These are phyloP conservation scores for Stropharia rugosoannulata DNA, from an alignment of 768 basidiomycete species.

Conservation along the genomic window DNA sequence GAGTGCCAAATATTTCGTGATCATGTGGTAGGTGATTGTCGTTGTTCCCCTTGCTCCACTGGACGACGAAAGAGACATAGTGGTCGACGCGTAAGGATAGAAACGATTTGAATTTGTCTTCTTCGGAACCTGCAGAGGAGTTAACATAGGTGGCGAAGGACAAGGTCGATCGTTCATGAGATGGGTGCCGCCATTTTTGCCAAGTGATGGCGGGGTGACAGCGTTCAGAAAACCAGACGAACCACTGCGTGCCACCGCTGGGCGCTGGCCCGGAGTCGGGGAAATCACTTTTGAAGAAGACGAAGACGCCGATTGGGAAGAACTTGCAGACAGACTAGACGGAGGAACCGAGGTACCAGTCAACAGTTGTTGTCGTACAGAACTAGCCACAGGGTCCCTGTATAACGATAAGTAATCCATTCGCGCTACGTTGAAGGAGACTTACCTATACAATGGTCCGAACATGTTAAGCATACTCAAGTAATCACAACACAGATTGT, in stretches of 20 bases:
- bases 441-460: conserved; percentile 81
- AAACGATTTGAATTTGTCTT: conserved; percentile 40
- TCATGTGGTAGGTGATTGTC: conserved; percentile 82
- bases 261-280: neutral
- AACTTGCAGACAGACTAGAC: conserved; percentile 14
- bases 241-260: neutral
- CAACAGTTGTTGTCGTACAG: conserved; percentile 20
- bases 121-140: conserved; percentile 4
- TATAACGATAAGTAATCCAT: neutral
- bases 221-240: neutral
- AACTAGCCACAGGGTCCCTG: conserved; percentile 25
- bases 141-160: conserved; percentile 3
- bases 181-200: neutral
- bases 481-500: conserved; percentile 90
- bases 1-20: conserved; percentile 70
- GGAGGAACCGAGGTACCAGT: neutral
- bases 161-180: conserved; percentile 2
- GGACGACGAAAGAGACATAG: conserved; percentile 15
- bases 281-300: conserved; percentile 22
- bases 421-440: neutral
- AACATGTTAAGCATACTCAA: conserved; percentile 86
- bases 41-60: conserved; percentile 30
- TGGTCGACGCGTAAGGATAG: conserved; percentile 59
- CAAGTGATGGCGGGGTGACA: neutral
- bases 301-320: conserved; percentile 22